phyloP scores from a whole-genome alignment of 208 protist genomes.

The Crithidia acanthocephali region DNA sequence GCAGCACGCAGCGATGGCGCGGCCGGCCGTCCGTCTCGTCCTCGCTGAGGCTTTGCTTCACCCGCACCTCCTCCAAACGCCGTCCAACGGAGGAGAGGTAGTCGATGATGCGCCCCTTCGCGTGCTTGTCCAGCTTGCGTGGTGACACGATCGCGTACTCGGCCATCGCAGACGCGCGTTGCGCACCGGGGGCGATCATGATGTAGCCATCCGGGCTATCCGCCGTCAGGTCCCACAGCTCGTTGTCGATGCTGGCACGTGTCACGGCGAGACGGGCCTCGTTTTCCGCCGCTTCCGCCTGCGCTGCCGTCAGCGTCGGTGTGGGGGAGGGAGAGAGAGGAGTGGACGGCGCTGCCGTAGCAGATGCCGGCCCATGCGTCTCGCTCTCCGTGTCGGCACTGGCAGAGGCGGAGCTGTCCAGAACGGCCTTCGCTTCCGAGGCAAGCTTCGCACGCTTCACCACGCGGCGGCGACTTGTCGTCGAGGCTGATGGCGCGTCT shows the following conservation, averaged over 20 bases:
- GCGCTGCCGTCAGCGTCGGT: neutral
- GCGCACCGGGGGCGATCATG: conserved; percentile 53
- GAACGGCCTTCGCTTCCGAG: neutral
- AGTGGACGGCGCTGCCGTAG: neutral
- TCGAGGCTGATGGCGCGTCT: neutral
- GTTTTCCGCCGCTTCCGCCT: neutral
- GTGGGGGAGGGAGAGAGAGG: neutral
- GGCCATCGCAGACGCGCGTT: conserved; percentile 24
- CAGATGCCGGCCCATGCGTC: too few relatives aligned
- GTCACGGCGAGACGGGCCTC: conserved; percentile 1
- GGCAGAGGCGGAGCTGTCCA: neutral
- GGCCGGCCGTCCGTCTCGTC: conserved; percentile 42
- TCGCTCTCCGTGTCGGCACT: neutral
- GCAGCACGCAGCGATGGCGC: conserved; percentile 51
- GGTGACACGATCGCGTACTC: conserved; percentile 21
- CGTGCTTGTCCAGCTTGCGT: conserved; percentile 45
- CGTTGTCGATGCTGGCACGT: conserved; percentile 39
- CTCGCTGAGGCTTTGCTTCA: conserved; percentile 47
- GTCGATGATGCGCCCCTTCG: conserved; percentile 55
- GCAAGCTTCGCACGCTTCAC: conserved; percentile 34
- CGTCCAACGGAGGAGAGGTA: conserved; percentile 79
- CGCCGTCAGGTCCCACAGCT: conserved; percentile 60
- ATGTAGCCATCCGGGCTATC: conserved; percentile 80
- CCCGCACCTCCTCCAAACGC: conserved; percentile 67
- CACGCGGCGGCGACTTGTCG: conserved; percentile 15